A percentile compares a stretch with the other conserved stretches of the same genome.
phyloP scores from a whole-genome alignment of 2,329 filamentous ascomycete genomes.

The Talaromyces sp. region DNA sequence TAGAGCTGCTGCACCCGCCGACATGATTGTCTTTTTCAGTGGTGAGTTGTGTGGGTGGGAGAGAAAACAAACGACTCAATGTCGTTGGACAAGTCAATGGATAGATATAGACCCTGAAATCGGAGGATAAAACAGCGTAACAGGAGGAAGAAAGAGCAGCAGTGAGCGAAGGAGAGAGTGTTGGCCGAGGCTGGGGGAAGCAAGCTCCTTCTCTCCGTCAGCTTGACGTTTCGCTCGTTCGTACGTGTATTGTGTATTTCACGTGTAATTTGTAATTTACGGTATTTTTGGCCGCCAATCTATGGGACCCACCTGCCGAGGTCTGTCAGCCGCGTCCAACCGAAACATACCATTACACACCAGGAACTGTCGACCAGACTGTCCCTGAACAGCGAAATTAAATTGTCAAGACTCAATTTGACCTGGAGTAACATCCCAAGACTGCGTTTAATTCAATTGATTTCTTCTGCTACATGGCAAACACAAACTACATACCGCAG shows the following conservation, averaged over 20 bases:
- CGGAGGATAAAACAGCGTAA: not conserved
- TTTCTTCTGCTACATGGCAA: not conserved
- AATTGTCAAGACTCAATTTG: not conserved
- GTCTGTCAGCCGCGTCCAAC: conserved; percentile 6
- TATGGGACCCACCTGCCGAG: not conserved
- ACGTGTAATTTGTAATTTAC: not conserved
- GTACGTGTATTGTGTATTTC: conserved; percentile 4
- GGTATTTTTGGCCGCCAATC: not conserved
- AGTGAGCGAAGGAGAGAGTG: not conserved
- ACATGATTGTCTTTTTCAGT: conserved; percentile 30
- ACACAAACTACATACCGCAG: not conserved
- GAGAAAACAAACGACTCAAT: not conserved
- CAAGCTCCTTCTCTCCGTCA: conserved; percentile 12
- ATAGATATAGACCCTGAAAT: conserved; percentile 7
- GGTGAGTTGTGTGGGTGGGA: not conserved
- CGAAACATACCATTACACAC: conserved; percentile 17
- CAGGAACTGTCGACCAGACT: not conserved
- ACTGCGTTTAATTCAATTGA: not conserved
- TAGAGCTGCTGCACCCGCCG: conserved; percentile 40
- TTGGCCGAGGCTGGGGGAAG: conserved; percentile 13
- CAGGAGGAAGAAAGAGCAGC: not conserved
- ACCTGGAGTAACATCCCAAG: not conserved
- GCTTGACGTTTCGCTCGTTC: conserved; percentile 6
- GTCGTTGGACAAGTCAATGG: conserved; percentile 5
- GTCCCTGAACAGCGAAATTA: not conserved